phyloP scores from a whole-genome alignment of 345 rosid species.

The Eucalyptus marginata region DNA sequence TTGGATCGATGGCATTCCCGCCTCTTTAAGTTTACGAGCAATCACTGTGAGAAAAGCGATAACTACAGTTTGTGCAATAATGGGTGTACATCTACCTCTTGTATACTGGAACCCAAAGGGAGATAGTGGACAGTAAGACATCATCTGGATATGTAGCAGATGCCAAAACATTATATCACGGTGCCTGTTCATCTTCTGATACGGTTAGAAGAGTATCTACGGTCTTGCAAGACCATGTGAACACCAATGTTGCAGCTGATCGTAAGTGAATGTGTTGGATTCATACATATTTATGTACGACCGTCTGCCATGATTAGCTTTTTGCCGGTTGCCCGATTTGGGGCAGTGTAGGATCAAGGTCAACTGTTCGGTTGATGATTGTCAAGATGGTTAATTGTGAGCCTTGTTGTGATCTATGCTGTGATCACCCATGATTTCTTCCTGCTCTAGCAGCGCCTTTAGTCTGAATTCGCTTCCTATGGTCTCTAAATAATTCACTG shows the following conservation, averaged over 20 bases:
- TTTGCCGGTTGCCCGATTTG: not conserved
- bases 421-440: not conserved
- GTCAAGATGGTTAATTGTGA: not conserved
- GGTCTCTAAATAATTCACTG: not conserved
- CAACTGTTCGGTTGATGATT: not conserved
- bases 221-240: not conserved
- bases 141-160: not conserved
- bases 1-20: constrained; percentile 37
- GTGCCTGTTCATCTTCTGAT: not conserved
- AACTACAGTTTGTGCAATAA: not conserved
- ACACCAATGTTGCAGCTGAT: not conserved
- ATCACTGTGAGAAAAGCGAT: not conserved
- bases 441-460: not conserved
- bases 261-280: not conserved
- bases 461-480: not conserved
- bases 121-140: not conserved
- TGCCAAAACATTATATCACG: not conserved
- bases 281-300: not conserved
- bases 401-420: not conserved
- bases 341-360: not conserved
- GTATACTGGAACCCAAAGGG: not conserved
- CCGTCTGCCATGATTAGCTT: not conserved
- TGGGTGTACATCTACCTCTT: not conserved
- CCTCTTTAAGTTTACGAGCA: not conserved
- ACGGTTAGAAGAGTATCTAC: not conserved